Evolutionary conservation across 108 stramenopile genomes (phyloP), one percentile per base, ranked within the genome.

Genomic region (Skeletonema potamos): DNA sequence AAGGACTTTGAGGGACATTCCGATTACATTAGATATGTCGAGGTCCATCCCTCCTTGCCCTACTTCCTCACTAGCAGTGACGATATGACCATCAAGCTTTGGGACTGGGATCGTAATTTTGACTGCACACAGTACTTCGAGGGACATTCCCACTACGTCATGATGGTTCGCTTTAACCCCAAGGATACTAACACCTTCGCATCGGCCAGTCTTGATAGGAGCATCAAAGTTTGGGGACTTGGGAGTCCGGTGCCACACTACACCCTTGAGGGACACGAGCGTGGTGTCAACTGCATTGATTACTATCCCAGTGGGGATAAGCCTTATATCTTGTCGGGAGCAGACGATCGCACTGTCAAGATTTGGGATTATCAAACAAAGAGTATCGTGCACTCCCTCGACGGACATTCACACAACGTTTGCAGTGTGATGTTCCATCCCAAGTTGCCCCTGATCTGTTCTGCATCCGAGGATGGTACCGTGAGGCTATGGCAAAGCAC

Each of bases 161-260:
- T 99, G 99, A 96, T 96, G 93, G 93, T 97, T 69, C 96, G 95
- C 79, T 94, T 98, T 86, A 99, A 99, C 79, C 97, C 96, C 61
- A 98, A 98, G 85, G 99, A 99, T 81, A 95, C 96, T 65, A 99
- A 98, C 68, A 98, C 98, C 43, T 99, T 99, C 67, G 99, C 99
- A 9, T 89, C 87, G 17, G 99, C 99, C 18, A 94, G 92, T 60
- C 86, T 99, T 72, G 99, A 99, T 90, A 75, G 96, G 55, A 82
- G 89, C 64, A 94, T 97, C 72, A 99, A 99, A 85, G 96, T 99
- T 17, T 99, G 99, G 99, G 94, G 97, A 15, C 75, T 99, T 41
- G 93, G 92, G 10, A 85, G 86, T 51, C 92, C 88, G 30, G 66
- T 77, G 39, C 97, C 97, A 4, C 97, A 99, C 80, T 99, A 97